Evolutionary conservation across 2,329 filamentous ascomycete genomes (phyloP).

Genomic region (Penicillium aurantiogriseum): DNA sequence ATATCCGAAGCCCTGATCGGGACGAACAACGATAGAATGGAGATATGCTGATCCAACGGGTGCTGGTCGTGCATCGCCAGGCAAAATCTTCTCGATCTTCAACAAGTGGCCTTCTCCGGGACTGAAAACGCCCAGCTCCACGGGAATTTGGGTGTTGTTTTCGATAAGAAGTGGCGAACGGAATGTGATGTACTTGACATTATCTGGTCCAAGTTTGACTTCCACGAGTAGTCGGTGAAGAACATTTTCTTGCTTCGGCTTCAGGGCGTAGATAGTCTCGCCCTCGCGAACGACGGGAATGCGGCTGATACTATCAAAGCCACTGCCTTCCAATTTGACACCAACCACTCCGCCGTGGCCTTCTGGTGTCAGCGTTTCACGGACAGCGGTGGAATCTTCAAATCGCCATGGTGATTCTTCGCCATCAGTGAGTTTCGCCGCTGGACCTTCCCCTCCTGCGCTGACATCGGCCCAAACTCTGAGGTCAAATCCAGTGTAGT

Average conservation of each 20-base stretch:
- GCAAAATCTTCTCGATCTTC: slow-evolving; percentile 96
- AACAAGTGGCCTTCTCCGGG: slow-evolving; percentile 81
- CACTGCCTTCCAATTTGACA: slow-evolving; percentile 84
- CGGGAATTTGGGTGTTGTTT: slow-evolving; percentile 93
- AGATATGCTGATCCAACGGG: slow-evolving; percentile 90
- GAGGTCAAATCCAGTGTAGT: slow-evolving; percentile 92
- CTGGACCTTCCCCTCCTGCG: slow-evolving; percentile 64
- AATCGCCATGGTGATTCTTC: slow-evolving; percentile 94
- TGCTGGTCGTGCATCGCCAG: slow-evolving; percentile 83
- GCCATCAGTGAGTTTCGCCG: slow-evolving; percentile 78
- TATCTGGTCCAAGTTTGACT: slow-evolving; percentile 84
- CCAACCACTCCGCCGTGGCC: slow-evolving; percentile 75
- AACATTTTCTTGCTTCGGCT: slow-evolving; percentile 79
- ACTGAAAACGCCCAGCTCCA: slow-evolving; percentile 90
- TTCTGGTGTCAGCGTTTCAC: slow-evolving; percentile 86
- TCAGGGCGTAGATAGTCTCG: slow-evolving; percentile 83
- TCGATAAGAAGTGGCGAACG: slow-evolving; percentile 88
- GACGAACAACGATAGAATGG: slow-evolving; percentile 82
- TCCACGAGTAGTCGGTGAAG: slow-evolving; percentile 90
- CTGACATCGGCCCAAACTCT: slow-evolving; percentile 76
- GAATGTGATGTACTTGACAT: slow-evolving; percentile 97
- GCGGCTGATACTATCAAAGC: slow-evolving; percentile 85
- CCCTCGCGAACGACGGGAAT: slow-evolving; percentile 93
- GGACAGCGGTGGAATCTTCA: slow-evolving; percentile 93
- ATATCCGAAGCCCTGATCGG: slow-evolving; percentile 95